Evolutionary conservation across 2,329 filamentous ascomycete species (phyloP).

Genomic region (Raffaelea ambrosiae): DNA sequence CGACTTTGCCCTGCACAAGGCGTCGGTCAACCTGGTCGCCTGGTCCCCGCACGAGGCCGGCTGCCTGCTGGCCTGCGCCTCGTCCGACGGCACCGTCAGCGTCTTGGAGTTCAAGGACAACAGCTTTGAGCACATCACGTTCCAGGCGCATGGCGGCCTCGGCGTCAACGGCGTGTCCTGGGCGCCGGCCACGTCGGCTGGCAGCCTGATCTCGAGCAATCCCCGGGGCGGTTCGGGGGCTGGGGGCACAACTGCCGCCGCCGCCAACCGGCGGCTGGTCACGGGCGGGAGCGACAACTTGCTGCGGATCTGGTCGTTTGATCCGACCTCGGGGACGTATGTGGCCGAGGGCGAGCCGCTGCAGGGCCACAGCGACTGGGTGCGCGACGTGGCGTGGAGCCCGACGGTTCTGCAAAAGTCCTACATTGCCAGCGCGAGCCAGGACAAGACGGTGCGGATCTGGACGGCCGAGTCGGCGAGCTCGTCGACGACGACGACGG

Average conservation of each 20-base stretch:
- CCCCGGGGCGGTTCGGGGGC: no score
- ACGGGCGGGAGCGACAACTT: slow-evolving; percentile 91
- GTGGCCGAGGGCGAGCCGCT: slow-evolving; percentile 57
- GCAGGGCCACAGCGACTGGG: slow-evolving; percentile 87
- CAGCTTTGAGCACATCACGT: slow-evolving; percentile 76
- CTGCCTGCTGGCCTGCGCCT: slow-evolving; percentile 89
- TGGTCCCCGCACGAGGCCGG: slow-evolving; percentile 97
- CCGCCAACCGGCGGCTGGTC: slow-evolving; percentile 72
- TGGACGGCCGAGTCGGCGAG: slow-evolving; percentile 64
- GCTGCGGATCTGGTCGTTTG: slow-evolving; percentile 88
- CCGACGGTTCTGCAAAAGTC: slow-evolving; percentile 91
- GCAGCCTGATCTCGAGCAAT: slow-evolving; percentile 71
- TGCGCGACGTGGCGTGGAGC: slow-evolving; percentile 94
- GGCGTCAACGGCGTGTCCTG: slow-evolving; percentile 95
- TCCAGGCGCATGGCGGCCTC: slow-evolving; percentile 83
- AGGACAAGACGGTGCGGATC: slow-evolving; percentile 95
- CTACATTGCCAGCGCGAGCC: slow-evolving; percentile 91
- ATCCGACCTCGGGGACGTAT: slow-evolving; percentile 41
- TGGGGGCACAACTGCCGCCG: no score
- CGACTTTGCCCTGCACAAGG: slow-evolving; percentile 88
- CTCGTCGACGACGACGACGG: slow-evolving; percentile 24
- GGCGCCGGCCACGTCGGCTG: slow-evolving; percentile 79
- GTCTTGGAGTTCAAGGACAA: slow-evolving; percentile 93
- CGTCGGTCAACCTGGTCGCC: slow-evolving; percentile 90
- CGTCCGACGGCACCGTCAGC: slow-evolving; percentile 84